These are phyloP conservation scores for Picea engelmannii DNA, from an alignment of 83 land plant genomes.

Conservation along the genomic window DNA sequence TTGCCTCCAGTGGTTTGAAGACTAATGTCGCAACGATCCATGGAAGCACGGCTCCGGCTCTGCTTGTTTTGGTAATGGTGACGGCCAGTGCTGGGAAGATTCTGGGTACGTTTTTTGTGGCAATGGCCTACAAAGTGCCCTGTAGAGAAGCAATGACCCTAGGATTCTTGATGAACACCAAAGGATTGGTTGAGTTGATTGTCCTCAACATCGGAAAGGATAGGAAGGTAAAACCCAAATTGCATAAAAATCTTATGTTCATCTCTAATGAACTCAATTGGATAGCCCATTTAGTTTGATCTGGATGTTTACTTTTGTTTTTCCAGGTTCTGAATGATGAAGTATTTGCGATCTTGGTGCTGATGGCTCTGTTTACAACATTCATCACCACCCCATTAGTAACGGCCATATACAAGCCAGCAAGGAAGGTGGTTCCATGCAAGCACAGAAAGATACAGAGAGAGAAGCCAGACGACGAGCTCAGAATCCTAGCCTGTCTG, in stretches of 20 bases:
- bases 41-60: constrained; percentile 26
- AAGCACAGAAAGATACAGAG: too few relatives aligned
- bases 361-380: constrained; percentile 54
- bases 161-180: constrained; percentile 80
- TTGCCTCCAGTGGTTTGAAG: constrained; percentile 59
- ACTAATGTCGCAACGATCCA: constrained; percentile 36
- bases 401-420: constrained; percentile 63
- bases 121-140: constrained; percentile 26
- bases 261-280: neutral
- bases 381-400: constrained; percentile 47
- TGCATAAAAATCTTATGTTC: too few relatives aligned
- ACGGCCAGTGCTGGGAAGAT: constrained; percentile 62
- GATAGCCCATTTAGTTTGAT: neutral
- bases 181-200: constrained; percentile 61
- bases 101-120: constrained; percentile 50
- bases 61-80: constrained; percentile 35
- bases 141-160: constrained; percentile 45
- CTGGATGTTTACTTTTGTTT: neutral
- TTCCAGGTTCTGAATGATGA: constrained; percentile 70
- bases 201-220: constrained; percentile 93
- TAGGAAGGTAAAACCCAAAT: constrained; percentile 45
- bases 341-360: constrained; percentile 80
- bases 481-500: too few relatives aligned
- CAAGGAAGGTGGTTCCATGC: constrained; percentile 46
- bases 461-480: too few relatives aligned